phyloP scores from a whole-genome alignment of 2,329 filamentous ascomycete species.

The Microcyclosporella mali region DNA sequence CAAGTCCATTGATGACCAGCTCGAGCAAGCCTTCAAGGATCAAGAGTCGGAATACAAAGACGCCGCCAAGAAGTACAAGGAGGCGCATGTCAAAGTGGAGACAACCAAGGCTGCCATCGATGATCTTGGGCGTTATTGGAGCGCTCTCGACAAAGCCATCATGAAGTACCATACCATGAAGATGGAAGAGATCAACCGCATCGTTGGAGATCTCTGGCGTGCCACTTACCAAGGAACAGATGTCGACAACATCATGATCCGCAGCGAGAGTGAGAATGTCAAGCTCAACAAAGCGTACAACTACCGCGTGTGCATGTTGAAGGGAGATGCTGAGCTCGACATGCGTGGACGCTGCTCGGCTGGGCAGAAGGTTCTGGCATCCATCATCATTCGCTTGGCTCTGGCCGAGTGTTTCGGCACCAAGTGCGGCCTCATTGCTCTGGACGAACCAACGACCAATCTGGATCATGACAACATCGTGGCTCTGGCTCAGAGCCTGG shows the following conservation, averaged over 20 bases:
- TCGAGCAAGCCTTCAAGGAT: constrained; percentile 65
- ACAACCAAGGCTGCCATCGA: constrained; percentile 91
- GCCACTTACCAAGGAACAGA: constrained; percentile 95
- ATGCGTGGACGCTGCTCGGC: constrained; percentile 97
- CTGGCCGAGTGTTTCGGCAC: constrained; percentile 94
- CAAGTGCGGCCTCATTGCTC: constrained; percentile 90
- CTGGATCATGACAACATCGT: constrained; percentile 92
- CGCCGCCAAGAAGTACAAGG: constrained; percentile 72
- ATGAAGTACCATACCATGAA: constrained; percentile 95
- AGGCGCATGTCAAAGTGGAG: constrained; percentile 81
- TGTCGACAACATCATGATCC: constrained; percentile 92
- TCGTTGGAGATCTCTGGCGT: constrained; percentile 94
- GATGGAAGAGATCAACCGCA: constrained; percentile 97
- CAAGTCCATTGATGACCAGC: constrained; percentile 77
- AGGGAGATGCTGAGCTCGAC: constrained; percentile 96
- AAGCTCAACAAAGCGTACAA: constrained; percentile 82
- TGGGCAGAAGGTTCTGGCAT: constrained; percentile 91
- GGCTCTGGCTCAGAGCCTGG: constrained; percentile 74
- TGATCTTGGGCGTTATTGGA: constrained; percentile 74
- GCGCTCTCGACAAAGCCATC: constrained; percentile 88
- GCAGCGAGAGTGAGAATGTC: constrained; percentile 70
- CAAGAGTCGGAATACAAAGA: constrained; percentile 84
- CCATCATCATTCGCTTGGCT: constrained; percentile 94
- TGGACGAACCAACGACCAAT: constrained; percentile 97
- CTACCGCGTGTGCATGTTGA: constrained; percentile 95